Evolutionary conservation across 2,329 filamentous ascomycete genomes (phyloP).

Genomic region (Penicillium janthinellum): DNA sequence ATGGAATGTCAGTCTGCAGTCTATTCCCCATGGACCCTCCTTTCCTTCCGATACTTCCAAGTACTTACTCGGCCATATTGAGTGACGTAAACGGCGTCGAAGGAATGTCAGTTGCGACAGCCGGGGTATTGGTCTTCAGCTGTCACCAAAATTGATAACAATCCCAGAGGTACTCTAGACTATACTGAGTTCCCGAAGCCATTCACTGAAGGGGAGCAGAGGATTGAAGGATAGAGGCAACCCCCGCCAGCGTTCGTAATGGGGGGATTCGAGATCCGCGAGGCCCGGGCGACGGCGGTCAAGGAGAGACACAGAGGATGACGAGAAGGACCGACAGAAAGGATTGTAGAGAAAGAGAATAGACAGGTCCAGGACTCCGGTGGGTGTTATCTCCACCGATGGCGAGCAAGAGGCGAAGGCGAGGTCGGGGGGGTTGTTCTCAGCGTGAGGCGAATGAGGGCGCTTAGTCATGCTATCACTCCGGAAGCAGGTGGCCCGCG

Average conservation of each 20-base stretch:
- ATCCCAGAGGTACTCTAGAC: conserved; percentile 17
- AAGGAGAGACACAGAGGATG: neutral
- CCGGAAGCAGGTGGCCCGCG: conserved; percentile 14
- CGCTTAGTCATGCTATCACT: conserved; percentile 22
- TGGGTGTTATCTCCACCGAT: conserved; percentile 12
- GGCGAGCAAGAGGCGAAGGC: conserved; percentile 8
- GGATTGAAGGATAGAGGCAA: conserved; percentile 14
- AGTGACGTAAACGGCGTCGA: conserved; percentile 27
- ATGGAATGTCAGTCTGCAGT: conserved; percentile 15
- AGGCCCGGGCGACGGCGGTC: conserved; percentile 15
- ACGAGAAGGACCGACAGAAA: conserved; percentile 16
- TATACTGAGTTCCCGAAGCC: conserved; percentile 18
- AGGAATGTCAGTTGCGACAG: conserved; percentile 18
- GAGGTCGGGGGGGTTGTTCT: conserved; percentile 8
- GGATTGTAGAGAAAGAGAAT: conserved; percentile 17
- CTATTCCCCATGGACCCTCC: neutral
- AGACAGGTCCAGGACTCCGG: conserved; percentile 1
- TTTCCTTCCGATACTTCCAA: neutral
- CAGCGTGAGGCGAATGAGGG: conserved; percentile 9
- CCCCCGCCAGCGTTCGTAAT: conserved; percentile 31
- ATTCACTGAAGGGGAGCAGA: conserved; percentile 22
- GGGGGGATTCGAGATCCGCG: conserved; percentile 9
- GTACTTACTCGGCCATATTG: conserved; percentile 45
- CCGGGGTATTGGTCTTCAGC: conserved; percentile 3
- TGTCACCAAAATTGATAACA: conserved; percentile 11